phyloP scores from a whole-genome alignment of 768 basidiomycete genomes.

The Amanita polypyramis region DNA sequence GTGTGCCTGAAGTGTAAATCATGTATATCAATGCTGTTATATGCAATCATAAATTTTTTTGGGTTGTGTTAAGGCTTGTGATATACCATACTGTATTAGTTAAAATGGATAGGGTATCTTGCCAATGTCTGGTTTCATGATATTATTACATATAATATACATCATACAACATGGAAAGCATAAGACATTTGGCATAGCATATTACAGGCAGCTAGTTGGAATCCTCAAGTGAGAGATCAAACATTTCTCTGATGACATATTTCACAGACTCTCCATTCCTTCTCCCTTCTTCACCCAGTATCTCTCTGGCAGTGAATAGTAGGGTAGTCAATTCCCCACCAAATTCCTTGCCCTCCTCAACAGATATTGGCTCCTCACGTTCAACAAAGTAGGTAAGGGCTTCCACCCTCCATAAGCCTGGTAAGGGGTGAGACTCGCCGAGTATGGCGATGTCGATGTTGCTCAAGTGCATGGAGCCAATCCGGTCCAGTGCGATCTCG shows the following conservation, averaged over 20 bases:
- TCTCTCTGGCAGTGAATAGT: constrained; percentile 16
- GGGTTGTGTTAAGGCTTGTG: background rate
- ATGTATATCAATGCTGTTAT: background rate
- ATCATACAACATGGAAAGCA: background rate
- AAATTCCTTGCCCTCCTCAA: constrained; percentile 19
- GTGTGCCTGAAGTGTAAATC: constrained; percentile 1
- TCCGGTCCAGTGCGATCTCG: background rate
- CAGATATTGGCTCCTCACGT: background rate
- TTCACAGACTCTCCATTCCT: constrained; percentile 15
- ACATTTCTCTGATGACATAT: constrained; percentile 14
- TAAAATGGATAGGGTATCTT: background rate
- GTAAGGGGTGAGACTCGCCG: constrained; percentile 9
- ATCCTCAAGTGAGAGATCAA: constrained; percentile 7
- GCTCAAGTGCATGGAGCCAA: background rate
- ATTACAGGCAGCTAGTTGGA: background rate
- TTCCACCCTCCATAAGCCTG: background rate
- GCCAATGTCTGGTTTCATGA: no score
- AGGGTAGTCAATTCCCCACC: constrained; percentile 15
- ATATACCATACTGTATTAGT: background rate
- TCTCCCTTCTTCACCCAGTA: constrained; percentile 14
- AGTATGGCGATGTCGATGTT: constrained; percentile 11
- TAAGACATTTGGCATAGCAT: no score
- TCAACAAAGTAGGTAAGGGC: background rate
- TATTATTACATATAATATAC: background rate
- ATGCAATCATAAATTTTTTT: background rate